Evolutionary conservation across 352 stramenopile genomes (phyloP), one percentile per base, ranked within the genome.

Genomic region (Phytophthora crassamura): DNA sequence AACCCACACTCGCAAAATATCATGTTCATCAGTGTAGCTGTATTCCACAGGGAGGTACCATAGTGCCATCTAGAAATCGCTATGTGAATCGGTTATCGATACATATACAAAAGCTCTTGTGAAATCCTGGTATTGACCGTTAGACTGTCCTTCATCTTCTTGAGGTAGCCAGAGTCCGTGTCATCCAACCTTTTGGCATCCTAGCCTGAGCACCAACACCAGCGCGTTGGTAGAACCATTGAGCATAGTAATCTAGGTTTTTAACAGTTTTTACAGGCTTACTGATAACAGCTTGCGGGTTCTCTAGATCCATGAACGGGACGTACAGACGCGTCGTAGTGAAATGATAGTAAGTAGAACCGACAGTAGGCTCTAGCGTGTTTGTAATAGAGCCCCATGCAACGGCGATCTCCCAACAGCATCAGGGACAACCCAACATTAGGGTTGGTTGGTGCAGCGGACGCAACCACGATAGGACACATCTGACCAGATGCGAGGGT

Each of bases 31-130:
- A 30, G n/a, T 15, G 25, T 62, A 54, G 6, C 5, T 53, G 10
- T 25, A 62, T 62, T 33, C 54, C 41, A 39, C 54, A 35, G 16
- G 42, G 54, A 3, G 34, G 54, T 40, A 54, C 38, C n/a, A 3
- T 30, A 45, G 15, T 3, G 3, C 16, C 16, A 5, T 12, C 41
- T 36, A 52, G 30, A n/a, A 2, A 25, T 12, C 7, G 11, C 22
- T 9, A 60, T 11, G 12, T 45, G 14, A 39, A 2, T 25, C n/a
- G 41, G 49, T 2, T n/a, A 4, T 30, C 33, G 53, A 52, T 60
- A 60, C 18, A 40, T 50, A 34, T 34, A 16, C 9, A 52, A 8
- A 18, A 50, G 41, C 7, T 46, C 25, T 9, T 16, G 7, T 10
- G 34, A 35, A 8, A 46, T 0, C 15, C 34, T 16, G 5, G 48